Evolutionary conservation across 1,284 basidiomycete genomes (phyloP), one percentile per base, ranked within the genome.

Genomic region (Apiotrichum siamense): DNA sequence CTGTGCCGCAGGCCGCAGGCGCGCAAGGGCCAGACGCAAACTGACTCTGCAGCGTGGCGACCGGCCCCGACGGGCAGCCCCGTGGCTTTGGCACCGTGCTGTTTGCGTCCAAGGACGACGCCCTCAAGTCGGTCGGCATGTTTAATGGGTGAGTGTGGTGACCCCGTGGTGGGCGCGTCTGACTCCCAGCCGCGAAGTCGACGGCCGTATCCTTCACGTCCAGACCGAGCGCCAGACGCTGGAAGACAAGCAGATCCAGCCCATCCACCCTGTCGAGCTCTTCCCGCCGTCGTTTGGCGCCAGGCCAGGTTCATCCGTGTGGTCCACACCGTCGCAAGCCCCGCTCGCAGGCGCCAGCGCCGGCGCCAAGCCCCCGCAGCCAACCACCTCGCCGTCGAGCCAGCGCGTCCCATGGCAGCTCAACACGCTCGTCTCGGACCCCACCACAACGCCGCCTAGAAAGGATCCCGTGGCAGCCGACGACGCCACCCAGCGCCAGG

Each of bases 51-150:
- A 70, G 66, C 64, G 88, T 96, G 2, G 87, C 87, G 2, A 78
- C 90, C 7, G 87, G 85, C n/a, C 81, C 81, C 0, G 88, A 93
- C 56, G 88, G 88, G 3, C 80, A 88, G 35, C 88, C 87, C 27
- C 78, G 88, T 46, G 91, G 91, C 0, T 92, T 89, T 63, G 91
- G 90, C 1, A 91, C 87, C 0, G 90, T 94, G 2, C 78, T 87
- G 7, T 92, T 89, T 66, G 84, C 86, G 0, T 85, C 80, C 13
- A 87, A 92, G 58, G 77, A 80, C 29, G 93, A 97, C 64, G 91
- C 94, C 0, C 84, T 87, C 54, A 78, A 85, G 23, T 94, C 91
- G 1, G 84, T 94, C 23, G 77, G 79, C 49, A 83, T 87, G 80
- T 90, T 91, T 68, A 87, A 91, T 63, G 87, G 87, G 87, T 90